phyloP scores from a whole-genome alignment of 257 asterid species.

The Galeopsis tetrahit region DNA sequence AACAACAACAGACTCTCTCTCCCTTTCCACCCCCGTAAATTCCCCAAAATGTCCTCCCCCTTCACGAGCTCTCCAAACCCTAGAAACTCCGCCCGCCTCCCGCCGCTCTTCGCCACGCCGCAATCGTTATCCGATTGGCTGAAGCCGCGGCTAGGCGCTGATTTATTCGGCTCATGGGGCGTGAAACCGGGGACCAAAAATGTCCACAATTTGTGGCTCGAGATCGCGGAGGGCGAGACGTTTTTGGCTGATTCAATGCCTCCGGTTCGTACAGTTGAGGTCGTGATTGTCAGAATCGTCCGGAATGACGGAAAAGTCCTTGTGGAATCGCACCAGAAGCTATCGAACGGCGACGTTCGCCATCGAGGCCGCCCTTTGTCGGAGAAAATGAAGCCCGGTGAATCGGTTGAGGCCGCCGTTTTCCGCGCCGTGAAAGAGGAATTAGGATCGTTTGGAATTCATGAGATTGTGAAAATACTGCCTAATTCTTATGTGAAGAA shows the following conservation, averaged over 20 bases:
- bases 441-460: conserved; percentile 57
- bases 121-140: conserved; percentile 95
- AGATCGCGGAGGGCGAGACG: conserved; percentile 84
- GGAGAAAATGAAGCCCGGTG: conserved; percentile 97
- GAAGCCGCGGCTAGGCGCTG: conserved; percentile 71
- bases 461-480: conserved; percentile 49
- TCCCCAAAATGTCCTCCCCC: conserved; percentile 65
- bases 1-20: conserved; percentile 48
- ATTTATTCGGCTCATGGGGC: conserved; percentile 90
- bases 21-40: conserved; percentile 57
- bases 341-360: conserved; percentile 75
- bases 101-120: conserved; percentile 72
- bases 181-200: conserved; percentile 93
- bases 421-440: conserved; percentile 87
- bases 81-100: conserved; percentile 42
- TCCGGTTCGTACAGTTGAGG: conserved; percentile 83
- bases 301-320: conserved; percentile 60
- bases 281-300: conserved; percentile 65
- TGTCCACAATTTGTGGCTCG: conserved; percentile 86
- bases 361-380: conserved; percentile 74
- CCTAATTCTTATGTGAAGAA: conserved; percentile 71
- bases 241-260: conserved; percentile 69
- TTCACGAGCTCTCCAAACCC: conserved; percentile 40
- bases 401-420: conserved; percentile 81
- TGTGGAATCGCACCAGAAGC: conserved; percentile 85